These are phyloP conservation scores for Solanum bulbocastanum DNA, from an alignment of 257 asterid genomes.

Conservation along the genomic window DNA sequence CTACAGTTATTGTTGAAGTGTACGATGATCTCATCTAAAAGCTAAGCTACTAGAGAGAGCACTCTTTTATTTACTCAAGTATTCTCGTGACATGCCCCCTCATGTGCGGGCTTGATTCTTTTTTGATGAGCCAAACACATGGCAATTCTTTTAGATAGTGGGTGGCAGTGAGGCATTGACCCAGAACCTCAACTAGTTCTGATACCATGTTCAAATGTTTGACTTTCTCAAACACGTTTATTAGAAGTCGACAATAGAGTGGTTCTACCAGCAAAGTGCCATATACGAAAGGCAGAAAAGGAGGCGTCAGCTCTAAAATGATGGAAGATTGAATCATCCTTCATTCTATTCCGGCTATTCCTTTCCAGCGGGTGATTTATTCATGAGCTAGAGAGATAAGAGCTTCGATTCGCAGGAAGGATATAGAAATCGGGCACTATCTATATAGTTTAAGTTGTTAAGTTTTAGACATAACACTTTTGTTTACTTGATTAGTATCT, in stretches of 20 bases:
- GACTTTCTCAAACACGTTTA: no score
- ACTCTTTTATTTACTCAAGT: neutral
- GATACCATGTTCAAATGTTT: neutral
- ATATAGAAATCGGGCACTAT: no score
- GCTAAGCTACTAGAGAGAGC: neutral
- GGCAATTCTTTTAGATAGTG: neutral
- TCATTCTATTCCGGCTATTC: no score
- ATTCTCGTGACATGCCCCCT: neutral
- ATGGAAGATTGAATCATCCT: no score
- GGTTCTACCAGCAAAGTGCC: no score
- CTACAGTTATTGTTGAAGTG: neutral
- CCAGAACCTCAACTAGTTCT: neutral
- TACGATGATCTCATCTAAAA: neutral
- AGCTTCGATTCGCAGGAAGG: no score
- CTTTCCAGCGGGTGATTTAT: no score
- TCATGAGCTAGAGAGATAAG: no score
- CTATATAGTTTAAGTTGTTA: neutral
- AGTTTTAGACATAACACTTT: neutral
- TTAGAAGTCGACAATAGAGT: no score
- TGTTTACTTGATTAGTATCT: neutral
- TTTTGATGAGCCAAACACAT: neutral
- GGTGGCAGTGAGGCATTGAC: neutral
- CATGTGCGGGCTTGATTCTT: neutral
- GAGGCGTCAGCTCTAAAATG: no score
- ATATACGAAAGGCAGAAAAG: no score